A percentile compares a stretch with the other conserved stretches of the same genome.
Conservation (phyloP, 176 grass and related monocot species). For the Triticum aestivum region DNA sequence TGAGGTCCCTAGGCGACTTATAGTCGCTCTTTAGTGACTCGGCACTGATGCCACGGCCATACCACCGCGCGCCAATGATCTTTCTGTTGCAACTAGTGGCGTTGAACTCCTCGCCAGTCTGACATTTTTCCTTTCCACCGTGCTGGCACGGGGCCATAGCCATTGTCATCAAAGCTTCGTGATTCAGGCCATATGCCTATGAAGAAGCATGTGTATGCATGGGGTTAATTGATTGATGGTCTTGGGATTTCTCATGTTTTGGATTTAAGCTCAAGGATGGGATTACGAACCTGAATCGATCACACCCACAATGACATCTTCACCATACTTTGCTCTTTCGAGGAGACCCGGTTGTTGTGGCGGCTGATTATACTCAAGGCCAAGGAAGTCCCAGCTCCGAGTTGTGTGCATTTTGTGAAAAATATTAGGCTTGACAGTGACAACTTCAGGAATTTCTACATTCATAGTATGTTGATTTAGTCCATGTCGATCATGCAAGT, state of each 20-base stretch:
- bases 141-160: constrained; percentile 31
- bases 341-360: neutral
- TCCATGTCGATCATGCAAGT: neutral
- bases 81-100: constrained; percentile 49
- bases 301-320: constrained; percentile 43
- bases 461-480: neutral
- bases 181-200: constrained; percentile 69
- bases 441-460: constrained; percentile 38
- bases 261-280: neutral
- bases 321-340: constrained; percentile 35
- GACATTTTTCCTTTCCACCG: constrained; percentile 51
- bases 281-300: constrained; percentile 11
- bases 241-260: neutral
- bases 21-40: neutral
- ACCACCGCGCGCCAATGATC: constrained; percentile 59
- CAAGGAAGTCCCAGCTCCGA: constrained; percentile 48
- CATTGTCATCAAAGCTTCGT: constrained; percentile 42
- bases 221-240: neutral
- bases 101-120: constrained; percentile 25
- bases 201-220: neutral
- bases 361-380: neutral
- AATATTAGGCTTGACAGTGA: constrained; percentile 22
- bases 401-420: constrained; percentile 13
- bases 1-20: constrained; percentile 34
- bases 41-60: neutral